Base-by-base conservation (phyloP, 768 basidiomycete species). In the Leccinum uliginosum region DNA sequence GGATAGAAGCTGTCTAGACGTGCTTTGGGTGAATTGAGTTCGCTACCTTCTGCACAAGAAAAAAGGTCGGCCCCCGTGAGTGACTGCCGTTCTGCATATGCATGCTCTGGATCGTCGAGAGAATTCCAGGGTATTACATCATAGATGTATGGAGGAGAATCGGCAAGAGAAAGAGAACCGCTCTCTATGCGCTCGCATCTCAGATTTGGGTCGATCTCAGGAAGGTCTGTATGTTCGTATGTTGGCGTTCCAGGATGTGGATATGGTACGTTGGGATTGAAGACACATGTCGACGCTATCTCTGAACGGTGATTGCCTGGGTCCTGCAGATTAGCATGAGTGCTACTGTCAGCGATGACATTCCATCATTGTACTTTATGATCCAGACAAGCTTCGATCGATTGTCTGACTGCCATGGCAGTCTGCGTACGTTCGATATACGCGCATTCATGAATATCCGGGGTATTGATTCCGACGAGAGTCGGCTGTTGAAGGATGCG, bases 401-500 rank as follows among this genome's bases (percentile, higher is more conserved):
- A 30, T 49, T 35, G 53, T 38, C n/a, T n/a, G 40, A 49, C 51
- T 30, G 6, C 9, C 49, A 29, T 24, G 24, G 52, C 40, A 7
- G 46, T 23, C 35, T 57, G 40, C 30, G 32, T 48, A 21, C 10
- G 24, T 23, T 57, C 43, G 1, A 35, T 46, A n/a, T 23, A 50
- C 54, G 50, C 34, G 23, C 34, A 19, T 26, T 45, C 50, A 24
- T 44, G 2, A 35, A 4, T 46, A 10, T 27, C 45, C 8, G 26
- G 46, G 12, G 24, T 27, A 50, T 47, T 19, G 8, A 72, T 56
- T 23, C 69, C 70, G 26, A 67, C 44, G 21, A 71, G 62, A 51
- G 58, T 61, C 14, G 71, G 62, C 43, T 61, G 56, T 19, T 56
- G 50, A 32, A 71, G 69, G 47, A 72, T 67, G 19, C 67, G 61